Evolutionary conservation across 2,329 filamentous ascomycete genomes (phyloP), one percentile per base, ranked within the genome.

Genomic region (Ophiostoma fasciatum): DNA sequence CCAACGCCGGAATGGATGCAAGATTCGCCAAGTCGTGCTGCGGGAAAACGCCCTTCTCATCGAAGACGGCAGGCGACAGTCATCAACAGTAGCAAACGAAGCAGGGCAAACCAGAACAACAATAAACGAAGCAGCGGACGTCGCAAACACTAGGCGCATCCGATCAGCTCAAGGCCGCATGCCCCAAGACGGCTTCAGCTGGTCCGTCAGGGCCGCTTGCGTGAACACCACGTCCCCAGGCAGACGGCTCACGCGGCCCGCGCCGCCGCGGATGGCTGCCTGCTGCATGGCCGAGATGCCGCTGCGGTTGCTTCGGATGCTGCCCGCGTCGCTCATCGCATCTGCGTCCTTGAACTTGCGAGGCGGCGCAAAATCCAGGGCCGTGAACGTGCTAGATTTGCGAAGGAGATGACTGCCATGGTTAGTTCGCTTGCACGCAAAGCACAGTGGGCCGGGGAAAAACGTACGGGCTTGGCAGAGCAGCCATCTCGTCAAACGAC

Each of bases 401-500:
- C 80, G 74, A 34, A 90, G 66, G 49, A 74, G 48, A 52, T 87
- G 78, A 28, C 76, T 81, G 42, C 3, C 22, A 5, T n/a, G n/a
- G n/a, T n/a, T n/a, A n/a, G n/a, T n/a, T n/a, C n/a, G n/a, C n/a
- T n/a, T n/a, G n/a, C n/a, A 17, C 11, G 13, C 4, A 30, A 25
- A n/a, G 7, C n/a, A 2, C 5, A 17, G 9, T 21, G n/a, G 17
- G 21, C 19, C 31, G 19, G 2, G 11, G 8, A n/a, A 17, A 22
- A 25, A 80, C 82, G 80, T 74, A 88, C 74, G 90, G 85, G 68
- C 85, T 94, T 26, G 90, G 90, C 44, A 98, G 75, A 8, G 71
- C 68, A 11, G 78, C 60, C 42, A 96, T 74, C 40, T 96, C 88
- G 38, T 96, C 88, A 56, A 85, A 94, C 5, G 85, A 69, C 41